Evolutionary conservation across 1,284 basidiomycete genomes (phyloP).

Genomic region (Cryptococcus hybrid): DNA sequence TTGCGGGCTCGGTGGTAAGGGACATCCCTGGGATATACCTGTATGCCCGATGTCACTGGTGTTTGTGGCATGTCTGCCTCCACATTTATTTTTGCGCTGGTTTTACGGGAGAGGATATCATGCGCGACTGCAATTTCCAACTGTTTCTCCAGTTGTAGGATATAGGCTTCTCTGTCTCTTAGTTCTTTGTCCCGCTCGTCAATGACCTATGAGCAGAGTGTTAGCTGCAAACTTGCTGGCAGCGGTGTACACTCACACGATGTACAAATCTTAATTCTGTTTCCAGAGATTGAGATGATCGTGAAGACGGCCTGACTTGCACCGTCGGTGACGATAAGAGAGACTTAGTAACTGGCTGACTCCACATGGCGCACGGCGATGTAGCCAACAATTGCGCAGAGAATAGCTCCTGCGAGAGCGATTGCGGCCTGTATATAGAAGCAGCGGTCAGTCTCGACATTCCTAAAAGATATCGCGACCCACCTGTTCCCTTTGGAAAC

Average conservation of each 20-base stretch:
- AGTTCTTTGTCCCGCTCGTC: conserved; percentile 75
- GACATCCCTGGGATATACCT: conserved; percentile 9
- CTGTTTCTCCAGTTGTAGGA: conserved; percentile 68
- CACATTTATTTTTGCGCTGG: conserved; percentile 16
- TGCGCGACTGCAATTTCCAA: conserved; percentile 31
- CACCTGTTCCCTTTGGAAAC: conserved; percentile 21
- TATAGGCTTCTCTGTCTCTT: conserved; percentile 82
- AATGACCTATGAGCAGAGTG: conserved; percentile 53
- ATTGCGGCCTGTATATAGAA: conserved; percentile 53
- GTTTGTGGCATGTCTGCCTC: neutral
- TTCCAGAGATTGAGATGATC: conserved; percentile 79
- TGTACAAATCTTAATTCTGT: conserved; percentile 59
- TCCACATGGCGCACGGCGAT: conserved; percentile 43
- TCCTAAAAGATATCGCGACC: neutral
- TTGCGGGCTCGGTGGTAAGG: conserved; percentile 17
- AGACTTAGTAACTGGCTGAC: conserved; percentile 22
- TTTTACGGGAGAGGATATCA: conserved; percentile 35
- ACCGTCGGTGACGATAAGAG: conserved; percentile 33
- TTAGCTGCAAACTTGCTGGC: conserved; percentile 1
- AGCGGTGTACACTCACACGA: conserved; percentile 14
- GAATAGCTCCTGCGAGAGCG: conserved; percentile 93
- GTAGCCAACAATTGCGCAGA: conserved; percentile 66
- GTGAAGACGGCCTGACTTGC: conserved; percentile 35
- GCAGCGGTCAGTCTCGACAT: conserved; percentile 1
- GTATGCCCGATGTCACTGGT: conserved; percentile 6